These are phyloP conservation scores for Chamaecrista fasciculata DNA, from an alignment of 306 rosid genomes.

Conservation along the genomic window DNA sequence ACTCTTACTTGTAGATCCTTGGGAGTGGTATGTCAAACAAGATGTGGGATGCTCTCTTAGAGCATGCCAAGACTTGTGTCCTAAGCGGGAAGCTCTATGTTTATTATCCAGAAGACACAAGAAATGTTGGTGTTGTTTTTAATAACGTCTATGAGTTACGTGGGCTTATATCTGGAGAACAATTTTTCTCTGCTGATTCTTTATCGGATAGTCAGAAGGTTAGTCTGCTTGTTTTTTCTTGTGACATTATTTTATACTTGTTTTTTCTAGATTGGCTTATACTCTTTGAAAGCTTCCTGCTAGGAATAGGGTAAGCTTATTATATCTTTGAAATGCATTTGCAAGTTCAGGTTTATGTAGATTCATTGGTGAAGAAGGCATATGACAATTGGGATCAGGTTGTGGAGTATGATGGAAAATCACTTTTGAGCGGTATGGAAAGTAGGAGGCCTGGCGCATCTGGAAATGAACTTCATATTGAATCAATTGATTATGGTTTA, in stretches of 20 bases:
- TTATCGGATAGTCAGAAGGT: slow-evolving; percentile 92
- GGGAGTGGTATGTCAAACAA: slow-evolving; percentile 99
- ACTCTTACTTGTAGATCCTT: slow-evolving; percentile 66
- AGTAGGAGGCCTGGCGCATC: slow-evolving; percentile 40
- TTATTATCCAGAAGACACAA: slow-evolving; percentile 87
- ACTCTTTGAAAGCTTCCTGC: slow-evolving; percentile 16
- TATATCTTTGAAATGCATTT: slow-evolving; percentile 28
- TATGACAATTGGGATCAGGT: slow-evolving; percentile 94
- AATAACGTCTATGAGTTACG: slow-evolving; percentile 82
- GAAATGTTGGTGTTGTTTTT: slow-evolving; percentile 85
- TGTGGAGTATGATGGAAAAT: slow-evolving; percentile 86
- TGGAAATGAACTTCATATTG: slow-evolving; percentile 54
- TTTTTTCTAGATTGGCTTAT: no score
- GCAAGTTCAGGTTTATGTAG: slow-evolving; percentile 77
- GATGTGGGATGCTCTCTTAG: slow-evolving; percentile 99
- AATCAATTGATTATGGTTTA: slow-evolving; percentile 45
- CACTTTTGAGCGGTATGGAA: slow-evolving; percentile 56
- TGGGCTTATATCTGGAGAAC: slow-evolving; percentile 85
- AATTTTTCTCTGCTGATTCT: slow-evolving; percentile 78
- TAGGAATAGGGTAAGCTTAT: slow-evolving; percentile 13
- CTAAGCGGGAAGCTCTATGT: slow-evolving; percentile 84
- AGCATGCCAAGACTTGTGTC: slow-evolving; percentile 95
- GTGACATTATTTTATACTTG: slow-evolving; percentile 1
- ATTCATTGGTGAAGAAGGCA: slow-evolving; percentile 89
- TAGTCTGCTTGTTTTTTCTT: slow-evolving; percentile 25